Evolutionary conservation across 2,329 filamentous ascomycete genomes (phyloP), one percentile per base, ranked within the genome.

Genomic region (Colletotrichum acutatum): DNA sequence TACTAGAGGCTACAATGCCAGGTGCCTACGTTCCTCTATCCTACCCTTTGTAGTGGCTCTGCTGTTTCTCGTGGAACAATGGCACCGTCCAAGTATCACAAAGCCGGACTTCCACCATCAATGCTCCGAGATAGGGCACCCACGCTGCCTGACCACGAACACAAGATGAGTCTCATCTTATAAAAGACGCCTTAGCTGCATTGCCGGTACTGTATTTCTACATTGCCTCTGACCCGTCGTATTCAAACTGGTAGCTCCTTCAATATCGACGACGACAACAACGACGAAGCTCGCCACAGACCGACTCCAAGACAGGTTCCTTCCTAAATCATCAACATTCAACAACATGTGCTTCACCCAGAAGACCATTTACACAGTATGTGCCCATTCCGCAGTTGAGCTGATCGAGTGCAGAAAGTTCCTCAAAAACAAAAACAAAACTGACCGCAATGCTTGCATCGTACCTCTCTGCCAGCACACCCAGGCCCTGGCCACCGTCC

Each of bases 401-500:
- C 49, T 57, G 11, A 16, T 65, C 52, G 49, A 57, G 24, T 65
- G 62, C 46, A 22, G 56, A 4, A 37, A 42, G 24, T 24, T 61
- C 12, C 28, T 12, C 19, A 32, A 6, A 1, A 66, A 61, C 9
- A 30, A 24, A 7, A 16, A 66, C 42, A 46, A 66, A 30, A 19
- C 63, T 49, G 42, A 19, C 8, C 62, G 42, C 11, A 19, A 42
- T 28, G 49, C 49, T n/a, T 72, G 71, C 28, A 19, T 60, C 22
- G 32, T n/a, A 14, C 46, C 60, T 49, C 42, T 46, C 22, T 72
- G 71, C 60, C 60, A 65, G 12, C 71, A 72, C 19, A 49, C 66
- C 5, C 37, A 67, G 8, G 53, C 54, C 22, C 49, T 72, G 5
- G 53, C 37, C 11, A 28, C 60, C 4, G 22, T 54, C 32, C 46